Conservation (phyloP, 139 green algal genomes). For the Eudorina sp. region DNA sequence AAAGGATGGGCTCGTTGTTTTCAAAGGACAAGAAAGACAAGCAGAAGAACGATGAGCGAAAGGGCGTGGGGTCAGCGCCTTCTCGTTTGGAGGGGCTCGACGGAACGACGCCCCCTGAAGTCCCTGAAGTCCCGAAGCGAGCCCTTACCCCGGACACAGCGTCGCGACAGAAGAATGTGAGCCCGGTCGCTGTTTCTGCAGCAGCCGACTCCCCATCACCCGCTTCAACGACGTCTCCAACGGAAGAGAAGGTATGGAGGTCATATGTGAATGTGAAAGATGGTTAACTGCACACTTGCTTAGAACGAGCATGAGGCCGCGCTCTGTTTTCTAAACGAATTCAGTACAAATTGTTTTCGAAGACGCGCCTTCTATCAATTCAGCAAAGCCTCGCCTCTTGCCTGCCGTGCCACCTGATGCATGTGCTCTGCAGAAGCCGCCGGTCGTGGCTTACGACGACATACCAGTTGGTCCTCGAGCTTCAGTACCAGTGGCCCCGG, state of each 20-base stretch:
- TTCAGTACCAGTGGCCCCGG: too few relatives aligned
- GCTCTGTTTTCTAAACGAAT: too few relatives aligned
- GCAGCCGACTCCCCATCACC: slow-evolving; percentile 28
- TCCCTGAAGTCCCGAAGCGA: not conserved
- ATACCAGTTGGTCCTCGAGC: too few relatives aligned
- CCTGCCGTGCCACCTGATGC: too few relatives aligned
- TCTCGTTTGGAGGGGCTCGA: slow-evolving; percentile 36
- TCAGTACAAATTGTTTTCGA: too few relatives aligned
- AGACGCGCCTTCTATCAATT: too few relatives aligned
- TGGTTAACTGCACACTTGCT: too few relatives aligned
- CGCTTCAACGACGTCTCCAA: slow-evolving; percentile 26
- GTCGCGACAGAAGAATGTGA: not conserved
- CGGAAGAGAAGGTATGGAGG: slow-evolving; percentile 5
- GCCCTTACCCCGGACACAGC: slow-evolving; percentile 27
- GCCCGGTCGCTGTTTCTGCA: slow-evolving; percentile 1
- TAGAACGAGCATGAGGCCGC: too few relatives aligned
- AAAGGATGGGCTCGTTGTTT: slow-evolving; percentile 36
- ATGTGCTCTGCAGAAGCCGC: too few relatives aligned
- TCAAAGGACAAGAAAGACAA: slow-evolving; percentile 42
- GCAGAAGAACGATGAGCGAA: not conserved
- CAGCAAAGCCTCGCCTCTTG: too few relatives aligned
- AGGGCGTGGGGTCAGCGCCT: slow-evolving; percentile 13
- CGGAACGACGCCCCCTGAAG: slow-evolving; percentile 22
- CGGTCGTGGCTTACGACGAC: too few relatives aligned
- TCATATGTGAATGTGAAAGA: too few relatives aligned